phyloP scores from a whole-genome alignment of 192 early-diverging fungal genomes.

The Coemansia sp. region DNA sequence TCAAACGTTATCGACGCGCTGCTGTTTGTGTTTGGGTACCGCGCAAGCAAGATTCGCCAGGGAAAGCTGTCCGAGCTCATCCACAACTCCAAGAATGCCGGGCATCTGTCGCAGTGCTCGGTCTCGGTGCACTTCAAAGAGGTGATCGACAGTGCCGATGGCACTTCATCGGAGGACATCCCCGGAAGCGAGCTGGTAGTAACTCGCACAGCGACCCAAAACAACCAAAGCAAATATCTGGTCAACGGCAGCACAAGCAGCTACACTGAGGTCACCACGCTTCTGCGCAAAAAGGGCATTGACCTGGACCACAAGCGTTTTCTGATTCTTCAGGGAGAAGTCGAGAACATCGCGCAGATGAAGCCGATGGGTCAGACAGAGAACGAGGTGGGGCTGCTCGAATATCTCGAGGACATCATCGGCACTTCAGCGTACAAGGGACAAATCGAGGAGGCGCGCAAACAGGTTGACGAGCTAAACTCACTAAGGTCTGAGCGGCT shows the following conservation, averaged over 20 bases:
- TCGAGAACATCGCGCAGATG: constrained; percentile 98
- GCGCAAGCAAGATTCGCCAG: constrained; percentile 96
- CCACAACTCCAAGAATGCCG: constrained; percentile 80
- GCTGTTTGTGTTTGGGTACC: constrained; percentile 98
- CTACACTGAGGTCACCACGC: constrained; percentile 79
- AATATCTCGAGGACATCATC: constrained; percentile 98
- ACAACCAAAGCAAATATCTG: constrained; percentile 74
- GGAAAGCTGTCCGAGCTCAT: constrained; percentile 94
- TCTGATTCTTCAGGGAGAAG: constrained; percentile 96
- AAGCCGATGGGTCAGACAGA: constrained; percentile 91
- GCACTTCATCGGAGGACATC: constrained; percentile 62
- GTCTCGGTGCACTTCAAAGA: constrained; percentile 96
- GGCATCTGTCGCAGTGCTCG: constrained; percentile 70
- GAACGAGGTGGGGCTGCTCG: constrained; percentile 92
- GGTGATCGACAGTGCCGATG: constrained; percentile 74
- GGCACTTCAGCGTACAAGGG: constrained; percentile 88
- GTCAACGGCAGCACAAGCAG: constrained; percentile 67
- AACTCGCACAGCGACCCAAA: constrained; percentile 67
- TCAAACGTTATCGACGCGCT: constrained; percentile 98
- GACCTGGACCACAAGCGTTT: constrained; percentile 99
- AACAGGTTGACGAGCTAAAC: constrained; percentile 73
- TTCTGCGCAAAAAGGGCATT: constrained; percentile 82
- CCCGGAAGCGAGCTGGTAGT: constrained; percentile 73
- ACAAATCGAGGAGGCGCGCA: constrained; percentile 72
- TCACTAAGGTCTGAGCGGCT: constrained; percentile 77